phyloP scores from a whole-genome alignment of 1,284 basidiomycete genomes.

The Chalciporus sp. region DNA sequence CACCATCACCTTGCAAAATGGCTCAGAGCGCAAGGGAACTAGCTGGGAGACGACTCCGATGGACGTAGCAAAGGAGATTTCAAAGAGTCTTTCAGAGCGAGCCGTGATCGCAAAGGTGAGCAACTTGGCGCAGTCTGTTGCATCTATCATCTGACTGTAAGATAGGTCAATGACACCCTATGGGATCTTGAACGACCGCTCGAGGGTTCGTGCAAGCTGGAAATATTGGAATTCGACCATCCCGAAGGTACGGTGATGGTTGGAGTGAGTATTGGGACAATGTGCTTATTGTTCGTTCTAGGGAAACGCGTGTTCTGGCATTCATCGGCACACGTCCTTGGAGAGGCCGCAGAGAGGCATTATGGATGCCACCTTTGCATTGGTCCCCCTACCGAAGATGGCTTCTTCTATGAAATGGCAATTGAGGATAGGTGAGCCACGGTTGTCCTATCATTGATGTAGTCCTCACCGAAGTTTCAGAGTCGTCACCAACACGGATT shows the following conservation, averaged over 20 bases:
- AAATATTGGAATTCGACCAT: slow-evolving; percentile 93
- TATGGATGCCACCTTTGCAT: slow-evolving; percentile 98
- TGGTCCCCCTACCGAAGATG: slow-evolving; percentile 96
- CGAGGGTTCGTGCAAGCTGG: slow-evolving; percentile 80
- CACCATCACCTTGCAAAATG: slow-evolving; percentile 86
- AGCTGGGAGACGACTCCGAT: slow-evolving; percentile 98
- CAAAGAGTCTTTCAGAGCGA: slow-evolving; percentile 87
- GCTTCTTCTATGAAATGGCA: slow-evolving; percentile 99
- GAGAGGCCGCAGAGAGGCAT: slow-evolving; percentile 95
- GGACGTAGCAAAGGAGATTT: slow-evolving; percentile 87
- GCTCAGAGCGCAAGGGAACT: slow-evolving; percentile 78
- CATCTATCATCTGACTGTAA: too few relatives aligned
- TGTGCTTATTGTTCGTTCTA: slow-evolving; percentile 26
- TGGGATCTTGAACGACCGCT: slow-evolving; percentile 97
- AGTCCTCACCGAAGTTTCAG: slow-evolving; percentile 38
- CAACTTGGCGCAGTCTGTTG: not conserved
- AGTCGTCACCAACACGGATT: slow-evolving; percentile 80
- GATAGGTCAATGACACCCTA: slow-evolving; percentile 81
- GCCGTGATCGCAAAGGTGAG: slow-evolving; percentile 90
- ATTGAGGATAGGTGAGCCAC: slow-evolving; percentile 65
- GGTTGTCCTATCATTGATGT: not conserved
- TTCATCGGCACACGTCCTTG: slow-evolving; percentile 98
- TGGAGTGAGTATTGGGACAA: not conserved
- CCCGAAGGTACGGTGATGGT: slow-evolving; percentile 69
- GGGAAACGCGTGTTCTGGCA: slow-evolving; percentile 99